Base-by-base conservation (phyloP, 2,329 filamentous ascomycete genomes). In the Fusarium sp. region DNA sequence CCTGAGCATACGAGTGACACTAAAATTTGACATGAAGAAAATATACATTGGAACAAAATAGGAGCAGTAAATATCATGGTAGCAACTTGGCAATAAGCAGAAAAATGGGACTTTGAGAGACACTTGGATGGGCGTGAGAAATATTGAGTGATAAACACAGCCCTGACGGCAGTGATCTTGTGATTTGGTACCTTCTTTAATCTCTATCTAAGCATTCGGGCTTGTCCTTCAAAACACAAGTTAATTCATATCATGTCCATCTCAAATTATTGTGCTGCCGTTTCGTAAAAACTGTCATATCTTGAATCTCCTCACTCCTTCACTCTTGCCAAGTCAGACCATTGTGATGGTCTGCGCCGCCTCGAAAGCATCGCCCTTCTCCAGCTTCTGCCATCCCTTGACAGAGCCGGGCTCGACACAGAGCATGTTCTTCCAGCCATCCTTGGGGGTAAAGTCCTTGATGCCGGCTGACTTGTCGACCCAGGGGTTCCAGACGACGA, bases 401-500 rank as follows among this genome's bases (percentile, higher is more conserved):
- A 98, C 95, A 15, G 91, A 89, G 18, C 96, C 96, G 6, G 95
- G 93, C 86, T 99, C 96, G 56, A 98, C 90, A 80, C 96, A 98
- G 47, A 99, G 86, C 94, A 98, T 98, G 66, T 94, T 90, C 86
- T 94, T 94, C 86, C 92, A 98, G 41, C 93, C 96, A 60, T 95
- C 93, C 79, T 97, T 93, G 55, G 96, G 96, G 65, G 88, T 89
- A 81, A 98, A 98, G 82, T 99, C 96, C 58, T 86, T 91, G 84
- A 97, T 97, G 10, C 88, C 88, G 76, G 91, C 89, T 3, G 93
- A 91, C 86, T 97, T 97, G 72, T 95, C 93, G 44, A 88, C 87
- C 95, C 95, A 98, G 4, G 96, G 96, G 83, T 99, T 99, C 96
- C 96, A 99, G 35, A 98, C 93, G 3, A 98, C 95, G 22, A 96